Conservation (phyloP, 345 rosid species). For the Euphorbia pulcherrima region DNA sequence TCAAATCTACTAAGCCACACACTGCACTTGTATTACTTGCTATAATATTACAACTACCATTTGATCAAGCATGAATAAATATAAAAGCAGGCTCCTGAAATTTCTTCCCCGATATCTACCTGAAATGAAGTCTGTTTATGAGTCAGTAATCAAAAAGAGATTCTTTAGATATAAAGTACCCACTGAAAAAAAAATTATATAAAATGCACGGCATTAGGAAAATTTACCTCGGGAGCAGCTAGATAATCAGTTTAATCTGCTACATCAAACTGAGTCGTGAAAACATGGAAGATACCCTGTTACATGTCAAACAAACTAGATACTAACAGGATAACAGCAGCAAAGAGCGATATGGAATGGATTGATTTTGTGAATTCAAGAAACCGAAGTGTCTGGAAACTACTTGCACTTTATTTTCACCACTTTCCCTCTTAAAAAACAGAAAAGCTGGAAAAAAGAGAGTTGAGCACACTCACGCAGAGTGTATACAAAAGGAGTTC, state of each 20-base stretch:
- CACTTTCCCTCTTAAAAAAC: slow-evolving; percentile 62
- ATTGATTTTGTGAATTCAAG: slow-evolving; percentile 15
- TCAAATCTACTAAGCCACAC: neutral
- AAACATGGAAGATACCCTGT: slow-evolving; percentile 2
- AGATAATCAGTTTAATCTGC: slow-evolving; percentile 30
- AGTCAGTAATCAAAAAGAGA: neutral
- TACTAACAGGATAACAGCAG: slow-evolving; percentile 18
- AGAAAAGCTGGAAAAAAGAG: slow-evolving; percentile 48
- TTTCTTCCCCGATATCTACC: slow-evolving; percentile 21
- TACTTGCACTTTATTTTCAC: slow-evolving; percentile 37
- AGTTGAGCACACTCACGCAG: slow-evolving; percentile 28
- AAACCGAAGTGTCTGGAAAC: slow-evolving; percentile 28
- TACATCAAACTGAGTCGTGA: slow-evolving; percentile 1
- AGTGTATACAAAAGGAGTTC: slow-evolving; percentile 17
- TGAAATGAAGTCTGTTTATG: slow-evolving; percentile 10
- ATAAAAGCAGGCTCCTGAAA: slow-evolving; percentile 16
- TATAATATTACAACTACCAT: slow-evolving; percentile 7
- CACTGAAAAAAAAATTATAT: neutral
- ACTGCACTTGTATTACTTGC: slow-evolving; percentile 8
- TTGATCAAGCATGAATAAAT: slow-evolving; percentile 12
- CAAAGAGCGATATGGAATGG: slow-evolving; percentile 27
- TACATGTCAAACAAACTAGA: slow-evolving; percentile 15
- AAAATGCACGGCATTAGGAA: slow-evolving; percentile 1
- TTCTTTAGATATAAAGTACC: neutral
- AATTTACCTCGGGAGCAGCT: slow-evolving; percentile 30